Base-by-base conservation (phyloP, 495 filamentous ascomycete genomes). In the Collariella sp. region DNA sequence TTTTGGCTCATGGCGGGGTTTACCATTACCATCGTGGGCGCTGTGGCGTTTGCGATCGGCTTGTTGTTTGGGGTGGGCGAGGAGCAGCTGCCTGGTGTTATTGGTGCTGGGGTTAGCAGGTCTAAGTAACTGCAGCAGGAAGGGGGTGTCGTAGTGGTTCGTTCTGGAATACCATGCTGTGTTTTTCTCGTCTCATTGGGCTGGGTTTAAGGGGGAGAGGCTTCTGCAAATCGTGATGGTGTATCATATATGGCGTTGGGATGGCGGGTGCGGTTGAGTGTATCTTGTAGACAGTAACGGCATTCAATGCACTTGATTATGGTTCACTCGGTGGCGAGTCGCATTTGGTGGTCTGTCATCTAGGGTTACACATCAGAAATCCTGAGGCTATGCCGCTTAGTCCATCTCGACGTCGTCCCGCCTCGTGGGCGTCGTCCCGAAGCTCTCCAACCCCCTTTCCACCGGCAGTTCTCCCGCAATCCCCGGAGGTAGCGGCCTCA, bases 1-100 rank as follows among this genome's bases (percentile, higher is more conserved):
- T 97, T 98, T 68, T 95, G 89, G 79, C 69, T 98, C 36, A 74
- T 98, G 60, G 74, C 80, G 5, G 79, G 83, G 4, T 83, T 93
- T 38, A 81, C 77, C 7, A 71, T 95, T 40, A 64, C 80, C 19
- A 72, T 89, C 24, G 65, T 88, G 10, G 70, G 78, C 20, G 70
- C 83, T 26, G 63, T 87, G 5, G 68, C 70, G 15, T 84, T 82
- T 68, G 82, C 81, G 7, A 79, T 98, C 61, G 82, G 85, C 1
- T 67, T 94, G 75, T 62, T 97, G 61, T 89, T 81, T 57, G 80
- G 73, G 41, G 84, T 96, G 60, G 93, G 93, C 20, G 75, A 83
- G 61, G 79, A 87, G 69, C 79, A 85, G 61, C 70, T 96, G 60
- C 90, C 90, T 4, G 85, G 87, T 64, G 89, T 95, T 12, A 85